These are phyloP conservation scores for Trichoderma guizhouense DNA, from an alignment of 2,329 filamentous ascomycete species.

Conservation along the genomic window DNA sequence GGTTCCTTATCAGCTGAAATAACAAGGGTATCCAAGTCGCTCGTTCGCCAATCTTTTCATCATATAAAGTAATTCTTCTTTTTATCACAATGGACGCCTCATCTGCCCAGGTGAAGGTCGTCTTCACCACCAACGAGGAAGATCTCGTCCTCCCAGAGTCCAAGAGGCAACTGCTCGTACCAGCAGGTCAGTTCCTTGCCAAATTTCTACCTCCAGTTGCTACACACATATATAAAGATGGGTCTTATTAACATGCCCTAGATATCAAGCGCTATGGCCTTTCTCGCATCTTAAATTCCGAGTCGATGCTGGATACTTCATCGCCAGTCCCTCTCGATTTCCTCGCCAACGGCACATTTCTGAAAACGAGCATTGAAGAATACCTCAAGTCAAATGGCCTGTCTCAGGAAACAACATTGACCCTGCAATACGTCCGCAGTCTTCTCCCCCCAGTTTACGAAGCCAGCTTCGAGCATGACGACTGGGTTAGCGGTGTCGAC, in stretches of 20 bases:
- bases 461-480: slow-evolving; percentile 92
- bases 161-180: slow-evolving; percentile 60
- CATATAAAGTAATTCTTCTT: background rate
- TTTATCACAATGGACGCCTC: slow-evolving; percentile 33
- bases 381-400: slow-evolving; percentile 84
- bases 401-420: slow-evolving; percentile 81
- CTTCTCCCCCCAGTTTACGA: slow-evolving; percentile 85
- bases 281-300: slow-evolving; percentile 67
- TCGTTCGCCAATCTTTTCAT: background rate
- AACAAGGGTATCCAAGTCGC: background rate
- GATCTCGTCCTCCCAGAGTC: slow-evolving; percentile 61
- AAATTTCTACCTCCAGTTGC: background rate
- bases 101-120: slow-evolving; percentile 59
- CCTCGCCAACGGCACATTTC: slow-evolving; percentile 87
- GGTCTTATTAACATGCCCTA: slow-evolving; percentile 26
- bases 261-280: slow-evolving; percentile 69
- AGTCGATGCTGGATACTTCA: slow-evolving; percentile 64
- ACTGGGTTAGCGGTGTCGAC: slow-evolving; percentile 90
- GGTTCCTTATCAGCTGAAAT: background rate
- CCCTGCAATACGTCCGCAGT: slow-evolving; percentile 89
- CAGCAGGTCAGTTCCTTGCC: slow-evolving; percentile 44
- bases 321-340: slow-evolving; percentile 84
- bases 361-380: slow-evolving; percentile 85
- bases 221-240: too few relatives aligned
- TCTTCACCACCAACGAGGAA: slow-evolving; percentile 62